Evolutionary conservation across 1,139 yeast species (phyloP).

Genomic region (Saccharomyces pastorianus): DNA sequence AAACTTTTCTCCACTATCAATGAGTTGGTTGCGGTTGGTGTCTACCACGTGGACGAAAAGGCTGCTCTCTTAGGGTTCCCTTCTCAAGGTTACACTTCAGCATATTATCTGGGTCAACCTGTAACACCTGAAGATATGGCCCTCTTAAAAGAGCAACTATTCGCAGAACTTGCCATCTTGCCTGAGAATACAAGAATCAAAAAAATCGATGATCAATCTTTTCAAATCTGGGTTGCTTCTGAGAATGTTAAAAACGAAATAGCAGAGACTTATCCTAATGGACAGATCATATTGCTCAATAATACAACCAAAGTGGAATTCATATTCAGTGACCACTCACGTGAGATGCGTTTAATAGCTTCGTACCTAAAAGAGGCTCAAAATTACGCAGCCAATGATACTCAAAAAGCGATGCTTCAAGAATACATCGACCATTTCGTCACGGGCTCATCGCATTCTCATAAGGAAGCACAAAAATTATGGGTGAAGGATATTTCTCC

Average conservation of each 20-base stretch:
- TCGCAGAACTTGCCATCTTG: constrained; percentile 55
- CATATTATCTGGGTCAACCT: constrained; percentile 51
- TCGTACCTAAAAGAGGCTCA: constrained; percentile 50
- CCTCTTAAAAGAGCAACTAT: constrained; percentile 49
- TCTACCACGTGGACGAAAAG: constrained; percentile 45
- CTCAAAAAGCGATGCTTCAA: constrained; percentile 56
- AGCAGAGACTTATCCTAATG: constrained; percentile 37
- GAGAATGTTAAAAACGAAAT: constrained; percentile 39
- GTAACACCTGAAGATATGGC: constrained; percentile 54
- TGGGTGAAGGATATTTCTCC: constrained; percentile 90
- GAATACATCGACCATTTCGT: constrained; percentile 62
- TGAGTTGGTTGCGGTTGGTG: constrained; percentile 30
- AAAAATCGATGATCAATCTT: constrained; percentile 38
- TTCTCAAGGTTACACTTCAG: constrained; percentile 63
- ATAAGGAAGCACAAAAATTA: constrained; percentile 70
- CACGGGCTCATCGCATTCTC: constrained; percentile 80
- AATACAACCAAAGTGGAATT: constrained; percentile 40
- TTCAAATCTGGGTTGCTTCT: constrained; percentile 56
- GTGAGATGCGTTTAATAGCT: constrained; percentile 55
- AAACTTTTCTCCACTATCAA: constrained; percentile 38
- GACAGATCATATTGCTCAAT: constrained; percentile 31
- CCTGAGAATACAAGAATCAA: constrained; percentile 78
- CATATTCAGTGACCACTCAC: constrained; percentile 67
- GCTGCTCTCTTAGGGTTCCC: constrained; percentile 67
- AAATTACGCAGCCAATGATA: constrained; percentile 62